Evolutionary conservation across 495 filamentous ascomycete species (phyloP).

Genomic region (Bryoglossum gracile): DNA sequence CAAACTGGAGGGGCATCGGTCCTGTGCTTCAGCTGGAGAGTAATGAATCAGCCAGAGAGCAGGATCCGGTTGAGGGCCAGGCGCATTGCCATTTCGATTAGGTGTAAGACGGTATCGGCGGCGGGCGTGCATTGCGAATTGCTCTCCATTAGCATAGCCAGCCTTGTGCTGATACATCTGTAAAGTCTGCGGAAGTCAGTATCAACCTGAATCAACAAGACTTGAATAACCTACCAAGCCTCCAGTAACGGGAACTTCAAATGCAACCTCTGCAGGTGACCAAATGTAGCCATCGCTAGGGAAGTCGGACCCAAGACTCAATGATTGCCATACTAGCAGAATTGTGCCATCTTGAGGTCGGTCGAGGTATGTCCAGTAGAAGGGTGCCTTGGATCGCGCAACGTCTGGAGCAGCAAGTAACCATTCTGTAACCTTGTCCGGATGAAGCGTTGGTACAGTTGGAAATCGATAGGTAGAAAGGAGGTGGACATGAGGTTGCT

Average conservation of each 20-base stretch:
- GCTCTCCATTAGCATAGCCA: constrained; percentile 67
- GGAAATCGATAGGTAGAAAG: constrained; percentile 72
- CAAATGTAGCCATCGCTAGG: constrained; percentile 90
- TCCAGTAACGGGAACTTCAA: constrained; percentile 55
- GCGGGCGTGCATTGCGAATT: constrained; percentile 62
- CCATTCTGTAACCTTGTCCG: constrained; percentile 66
- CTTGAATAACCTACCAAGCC: constrained; percentile 76
- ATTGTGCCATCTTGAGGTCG: constrained; percentile 72
- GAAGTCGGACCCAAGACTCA: constrained; percentile 56
- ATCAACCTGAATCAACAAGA: constrained; percentile 2
- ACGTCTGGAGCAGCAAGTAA: constrained; percentile 74
- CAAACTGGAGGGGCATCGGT: constrained; percentile 58
- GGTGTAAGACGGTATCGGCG: constrained; percentile 76
- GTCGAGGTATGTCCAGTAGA: constrained; percentile 89
- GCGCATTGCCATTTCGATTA: constrained; percentile 50
- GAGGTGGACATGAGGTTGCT: constrained; percentile 84
- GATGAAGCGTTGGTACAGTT: constrained; percentile 52
- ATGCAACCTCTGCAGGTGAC: constrained; percentile 68
- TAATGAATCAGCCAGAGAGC: constrained; percentile 96
- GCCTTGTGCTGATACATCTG: constrained; percentile 77
- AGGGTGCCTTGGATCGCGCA: constrained; percentile 63
- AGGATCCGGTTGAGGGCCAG: constrained; percentile 59
- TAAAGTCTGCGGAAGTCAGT: constrained; percentile 38
- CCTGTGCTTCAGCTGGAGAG: constrained; percentile 57
- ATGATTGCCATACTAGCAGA: constrained; percentile 80